A percentile compares a stretch with the other conserved stretches of the same genome.
phyloP scores from a whole-genome alignment of 1,284 basidiomycete species.

The Cystobasidium slooffiae region DNA sequence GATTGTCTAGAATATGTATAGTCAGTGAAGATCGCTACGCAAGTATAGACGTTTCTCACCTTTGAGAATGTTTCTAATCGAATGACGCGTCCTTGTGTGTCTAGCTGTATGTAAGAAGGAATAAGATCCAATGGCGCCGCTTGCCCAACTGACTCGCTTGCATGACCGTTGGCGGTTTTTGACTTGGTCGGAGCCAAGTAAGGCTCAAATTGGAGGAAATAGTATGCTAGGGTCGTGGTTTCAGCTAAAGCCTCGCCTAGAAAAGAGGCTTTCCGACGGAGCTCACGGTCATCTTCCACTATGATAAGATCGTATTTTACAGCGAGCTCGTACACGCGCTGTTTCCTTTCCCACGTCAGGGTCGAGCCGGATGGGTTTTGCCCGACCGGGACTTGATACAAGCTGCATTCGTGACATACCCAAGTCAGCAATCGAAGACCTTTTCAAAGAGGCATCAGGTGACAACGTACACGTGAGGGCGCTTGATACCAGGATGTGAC shows the following conservation, averaged over 20 bases:
- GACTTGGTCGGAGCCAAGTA: neutral
- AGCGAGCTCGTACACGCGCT: constrained; percentile 76
- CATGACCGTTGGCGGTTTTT: neutral
- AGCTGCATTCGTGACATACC: constrained; percentile 42
- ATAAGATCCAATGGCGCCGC: constrained; percentile 58
- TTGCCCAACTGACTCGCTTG: constrained; percentile 10
- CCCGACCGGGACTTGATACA: constrained; percentile 74
- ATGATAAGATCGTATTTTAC: constrained; percentile 68
- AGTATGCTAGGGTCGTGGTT: constrained; percentile 63
- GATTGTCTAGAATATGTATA: constrained; percentile 56
- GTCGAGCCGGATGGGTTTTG: constrained; percentile 77
- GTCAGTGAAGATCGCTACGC: neutral
- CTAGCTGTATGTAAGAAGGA: constrained; percentile 73
- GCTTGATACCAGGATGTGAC: constrained; percentile 62
- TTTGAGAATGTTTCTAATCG: constrained; percentile 77
- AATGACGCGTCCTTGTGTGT: constrained; percentile 77
- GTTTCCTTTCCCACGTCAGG: constrained; percentile 67
- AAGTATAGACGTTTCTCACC: neutral
- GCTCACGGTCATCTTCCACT: constrained; percentile 53
- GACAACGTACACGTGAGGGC: constrained; percentile 64
- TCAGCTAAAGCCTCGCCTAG: neutral
- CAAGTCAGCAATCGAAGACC: neutral
- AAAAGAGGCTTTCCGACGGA: neutral
- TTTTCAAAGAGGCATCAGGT: neutral
- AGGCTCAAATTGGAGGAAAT: constrained; percentile 65